Base-by-base conservation (phyloP, 495 filamentous ascomycete genomes). In the Diplogelasinospora grovesii region DNA sequence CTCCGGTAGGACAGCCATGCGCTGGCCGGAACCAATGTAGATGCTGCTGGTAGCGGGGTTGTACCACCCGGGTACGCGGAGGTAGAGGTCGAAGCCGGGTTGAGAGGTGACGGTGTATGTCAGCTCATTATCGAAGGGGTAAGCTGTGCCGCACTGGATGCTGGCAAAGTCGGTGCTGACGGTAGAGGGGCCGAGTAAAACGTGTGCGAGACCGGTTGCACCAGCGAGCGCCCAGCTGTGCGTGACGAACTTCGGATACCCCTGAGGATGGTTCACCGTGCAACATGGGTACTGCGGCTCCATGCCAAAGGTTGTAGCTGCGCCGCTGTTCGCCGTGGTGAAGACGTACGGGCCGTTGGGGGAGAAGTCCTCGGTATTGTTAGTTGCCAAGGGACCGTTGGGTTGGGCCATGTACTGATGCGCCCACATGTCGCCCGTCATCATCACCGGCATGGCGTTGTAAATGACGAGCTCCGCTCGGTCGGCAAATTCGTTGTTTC, bases 221-320 rank as follows among this genome's bases (percentile, higher is more conserved):
- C 53, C 52, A 7, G 57, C 43, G 10, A 23, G 42, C 5, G 38
- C 52, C 50, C 51, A 61, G 36, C 49, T 47, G 43, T 50, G 39
- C 27, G 55, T 45, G 24, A 77, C 57, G 42, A 75, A 79, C 41
- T 82, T 81, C 0, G 78, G 77, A 43, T 69, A 72, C 0, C 71
- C 77, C 51, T 81, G 76, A 0, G 70, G 73, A 52, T 79, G 70
- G 49, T 81, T 81, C 39, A 82, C 77, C 3, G 77, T 79, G 53
- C 78, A 81, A 61, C 78, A 81, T 5, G 75, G 73, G 22, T 61
- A 61, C 39, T 56, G 54, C 2, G 57, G 57, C 33, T 58, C 69
- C 25, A 73, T 52, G 8, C 73, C 71, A 35, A 65, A 77, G 5
- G 61, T 46, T 7, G 50, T 54, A 5, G 50, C 50, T 22, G 40